phyloP scores from a whole-genome alignment of 345 rosid genomes.

The Lenwebbia sp. region DNA sequence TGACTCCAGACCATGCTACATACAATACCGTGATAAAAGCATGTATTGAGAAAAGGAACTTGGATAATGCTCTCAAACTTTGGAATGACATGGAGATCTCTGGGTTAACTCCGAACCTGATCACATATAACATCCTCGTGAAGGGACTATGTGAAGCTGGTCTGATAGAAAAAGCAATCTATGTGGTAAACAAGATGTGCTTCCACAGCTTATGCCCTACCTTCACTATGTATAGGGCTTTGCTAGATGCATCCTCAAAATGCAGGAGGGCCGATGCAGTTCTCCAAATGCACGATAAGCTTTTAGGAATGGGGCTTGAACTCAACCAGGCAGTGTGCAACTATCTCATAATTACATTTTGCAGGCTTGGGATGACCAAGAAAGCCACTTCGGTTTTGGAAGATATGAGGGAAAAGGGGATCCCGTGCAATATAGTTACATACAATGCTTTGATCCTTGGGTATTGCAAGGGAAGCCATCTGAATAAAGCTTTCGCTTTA shows the following conservation, averaged over 20 bases:
- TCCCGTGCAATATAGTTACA: conserved; percentile 36
- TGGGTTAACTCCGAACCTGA: conserved; percentile 44
- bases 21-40: conserved; percentile 71
- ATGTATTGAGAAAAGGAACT: conserved; percentile 41
- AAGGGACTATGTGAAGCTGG: conserved; percentile 43
- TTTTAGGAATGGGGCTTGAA: conserved; percentile 43
- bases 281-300: conserved; percentile 45
- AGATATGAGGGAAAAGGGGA: conserved; percentile 46
- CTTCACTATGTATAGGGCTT: conserved; percentile 28
- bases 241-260: conserved; percentile 49
- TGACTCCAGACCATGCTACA: conserved; percentile 57
- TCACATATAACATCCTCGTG: conserved; percentile 54
- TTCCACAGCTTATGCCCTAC: conserved; percentile 40
- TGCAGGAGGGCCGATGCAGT: conserved; percentile 40
- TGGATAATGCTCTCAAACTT: conserved; percentile 39
- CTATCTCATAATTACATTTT: conserved; percentile 47
- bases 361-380: conserved; percentile 73
- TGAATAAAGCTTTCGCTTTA: conserved; percentile 36
- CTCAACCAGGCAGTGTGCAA: conserved; percentile 47
- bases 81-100: conserved; percentile 62
- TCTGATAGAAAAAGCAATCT: conserved; percentile 38
- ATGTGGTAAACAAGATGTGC: conserved; percentile 44
- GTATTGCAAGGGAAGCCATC: conserved; percentile 46
- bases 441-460: conserved; percentile 72
- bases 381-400: conserved; percentile 46